These are phyloP conservation scores for Rhodomyrtus tomentosa DNA, from an alignment of 345 rosid species.

Conservation along the genomic window DNA sequence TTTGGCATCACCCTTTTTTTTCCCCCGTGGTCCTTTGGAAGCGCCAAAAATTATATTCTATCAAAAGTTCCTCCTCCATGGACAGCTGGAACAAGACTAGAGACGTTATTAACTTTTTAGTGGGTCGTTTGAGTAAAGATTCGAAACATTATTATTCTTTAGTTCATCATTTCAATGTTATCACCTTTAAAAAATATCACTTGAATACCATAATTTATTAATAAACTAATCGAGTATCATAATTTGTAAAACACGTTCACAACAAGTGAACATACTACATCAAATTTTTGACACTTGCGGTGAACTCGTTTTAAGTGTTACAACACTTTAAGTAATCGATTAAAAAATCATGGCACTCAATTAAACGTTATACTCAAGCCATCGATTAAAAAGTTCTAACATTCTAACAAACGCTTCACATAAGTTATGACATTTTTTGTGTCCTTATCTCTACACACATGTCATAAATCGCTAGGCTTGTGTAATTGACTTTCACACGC, in stretches of 20 bases:
- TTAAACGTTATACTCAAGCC: not conserved
- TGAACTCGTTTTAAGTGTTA: too few species aligned
- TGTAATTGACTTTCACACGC: not conserved
- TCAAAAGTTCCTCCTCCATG: too few species aligned
- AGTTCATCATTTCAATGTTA: not conserved
- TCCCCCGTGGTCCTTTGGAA: too few species aligned
- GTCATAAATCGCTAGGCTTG: not conserved
- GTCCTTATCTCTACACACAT: not conserved
- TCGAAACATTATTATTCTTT: not conserved
- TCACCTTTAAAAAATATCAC: too few species aligned
- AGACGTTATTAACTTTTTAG: not conserved
- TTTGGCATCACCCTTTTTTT: too few species aligned
- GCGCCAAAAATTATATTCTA: too few species aligned
- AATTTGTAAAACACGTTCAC: not conserved
- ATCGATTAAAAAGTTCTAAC: too few species aligned
- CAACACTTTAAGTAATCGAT: not conserved
- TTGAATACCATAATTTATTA: too few species aligned
- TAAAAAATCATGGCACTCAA: fast-evolving
- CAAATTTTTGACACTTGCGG: not conserved
- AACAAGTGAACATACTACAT: too few species aligned
- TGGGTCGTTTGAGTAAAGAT: not conserved
- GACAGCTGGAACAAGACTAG: not conserved
- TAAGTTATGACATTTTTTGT: not conserved
- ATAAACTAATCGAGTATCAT: not conserved
- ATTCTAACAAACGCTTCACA: too few species aligned